phyloP scores from a whole-genome alignment of 257 asterid species.

The Solanum chmielewskii region DNA sequence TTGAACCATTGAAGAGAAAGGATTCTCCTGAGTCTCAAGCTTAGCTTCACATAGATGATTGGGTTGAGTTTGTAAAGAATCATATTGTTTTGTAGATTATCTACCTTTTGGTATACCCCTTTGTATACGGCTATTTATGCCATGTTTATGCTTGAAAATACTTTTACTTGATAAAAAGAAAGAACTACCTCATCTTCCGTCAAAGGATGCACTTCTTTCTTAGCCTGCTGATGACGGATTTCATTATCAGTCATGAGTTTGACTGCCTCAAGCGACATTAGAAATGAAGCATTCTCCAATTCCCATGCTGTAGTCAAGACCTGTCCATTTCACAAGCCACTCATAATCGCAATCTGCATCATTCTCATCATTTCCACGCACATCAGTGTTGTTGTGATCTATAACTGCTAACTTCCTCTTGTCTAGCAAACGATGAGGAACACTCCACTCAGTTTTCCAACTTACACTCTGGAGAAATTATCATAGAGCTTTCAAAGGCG shows the following conservation, averaged over 20 bases:
- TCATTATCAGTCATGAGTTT: slow-evolving; percentile 13
- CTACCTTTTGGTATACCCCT: background rate
- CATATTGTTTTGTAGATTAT: background rate
- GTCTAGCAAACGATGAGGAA: slow-evolving; percentile 20
- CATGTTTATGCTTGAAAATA: background rate
- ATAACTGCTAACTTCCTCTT: slow-evolving; percentile 16
- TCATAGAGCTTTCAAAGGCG: background rate
- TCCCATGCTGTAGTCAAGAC: slow-evolving; percentile 29
- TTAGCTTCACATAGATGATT: background rate
- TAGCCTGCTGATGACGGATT: slow-evolving; percentile 3
- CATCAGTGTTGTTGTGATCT: background rate
- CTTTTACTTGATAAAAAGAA: background rate
- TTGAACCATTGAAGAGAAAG: background rate
- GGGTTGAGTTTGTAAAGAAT: background rate
- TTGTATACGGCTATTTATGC: background rate
- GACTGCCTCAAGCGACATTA: slow-evolving; percentile 7
- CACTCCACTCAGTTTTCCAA: slow-evolving; percentile 16
- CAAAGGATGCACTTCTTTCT: background rate
- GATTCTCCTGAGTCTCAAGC: background rate
- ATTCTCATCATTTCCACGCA: background rate
- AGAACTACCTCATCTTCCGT: slow-evolving; percentile 13
- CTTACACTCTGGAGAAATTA: slow-evolving; percentile 8
- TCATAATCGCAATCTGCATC: slow-evolving; percentile 5
- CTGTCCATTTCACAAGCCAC: slow-evolving; percentile 36
- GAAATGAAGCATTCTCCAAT: slow-evolving; percentile 20